These are phyloP conservation scores for Chrysanthemum makinoi DNA, from an alignment of 129 eudicot species.

Conservation along the genomic window DNA sequence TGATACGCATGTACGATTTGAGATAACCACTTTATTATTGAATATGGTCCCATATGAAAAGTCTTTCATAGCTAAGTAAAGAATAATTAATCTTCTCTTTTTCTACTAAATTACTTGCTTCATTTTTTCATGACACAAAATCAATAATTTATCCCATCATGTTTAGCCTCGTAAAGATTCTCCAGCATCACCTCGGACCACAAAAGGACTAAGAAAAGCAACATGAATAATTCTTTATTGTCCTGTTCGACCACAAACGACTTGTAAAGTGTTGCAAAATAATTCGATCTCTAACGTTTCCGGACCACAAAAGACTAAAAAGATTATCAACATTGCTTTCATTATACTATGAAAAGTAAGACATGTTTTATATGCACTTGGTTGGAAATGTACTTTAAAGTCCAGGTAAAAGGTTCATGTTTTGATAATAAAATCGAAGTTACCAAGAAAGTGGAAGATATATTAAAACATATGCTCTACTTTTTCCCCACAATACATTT, in stretches of 20 bases:
- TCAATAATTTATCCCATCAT: constrained; percentile 19
- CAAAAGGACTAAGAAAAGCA: constrained; percentile 18
- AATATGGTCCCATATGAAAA: too few species aligned
- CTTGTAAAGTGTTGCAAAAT: constrained; percentile 2
- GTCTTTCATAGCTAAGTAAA: too few species aligned
- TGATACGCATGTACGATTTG: too few species aligned
- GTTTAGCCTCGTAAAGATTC: constrained; percentile 25
- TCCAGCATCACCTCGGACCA: constrained; percentile 26
- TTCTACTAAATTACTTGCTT: not conserved
- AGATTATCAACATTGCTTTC: not conserved
- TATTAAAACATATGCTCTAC: too few species aligned
- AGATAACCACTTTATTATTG: too few species aligned
- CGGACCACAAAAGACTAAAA: constrained; percentile 20
- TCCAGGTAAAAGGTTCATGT: not conserved
- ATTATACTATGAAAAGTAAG: not conserved
- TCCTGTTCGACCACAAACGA: not conserved
- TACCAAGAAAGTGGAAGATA: too few species aligned
- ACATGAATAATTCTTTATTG: not conserved
- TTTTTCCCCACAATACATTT: too few species aligned
- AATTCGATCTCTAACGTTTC: not conserved
- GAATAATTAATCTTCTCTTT: not conserved
- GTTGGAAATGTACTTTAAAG: not conserved
- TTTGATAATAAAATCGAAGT: not conserved
- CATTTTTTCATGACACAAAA: constrained; percentile 4
- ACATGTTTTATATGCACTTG: not conserved